Percentiles rank a stretch among this genome's conserved stretches.
These are phyloP conservation scores for Taphrina sp. DNA, from an alignment of 1,139 yeast genomes.

Conservation along the genomic window DNA sequence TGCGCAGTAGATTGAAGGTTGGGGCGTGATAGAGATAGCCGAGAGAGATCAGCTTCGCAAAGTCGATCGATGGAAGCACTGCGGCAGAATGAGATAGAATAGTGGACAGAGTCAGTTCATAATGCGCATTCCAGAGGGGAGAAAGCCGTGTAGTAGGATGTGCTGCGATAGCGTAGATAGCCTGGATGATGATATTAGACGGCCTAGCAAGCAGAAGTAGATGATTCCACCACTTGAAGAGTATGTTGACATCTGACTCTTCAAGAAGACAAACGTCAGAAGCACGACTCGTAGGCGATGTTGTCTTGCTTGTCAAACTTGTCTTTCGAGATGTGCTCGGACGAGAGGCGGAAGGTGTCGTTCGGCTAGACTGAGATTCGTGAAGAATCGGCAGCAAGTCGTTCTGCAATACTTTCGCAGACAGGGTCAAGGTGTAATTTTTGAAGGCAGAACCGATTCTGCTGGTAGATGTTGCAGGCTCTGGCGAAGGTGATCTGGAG, in stretches of 20 bases:
- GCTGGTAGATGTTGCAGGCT: constrained; percentile 1
- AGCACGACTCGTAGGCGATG: not conserved
- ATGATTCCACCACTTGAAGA: constrained; percentile 32
- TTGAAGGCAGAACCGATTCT: constrained; percentile 26
- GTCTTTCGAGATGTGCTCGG: not conserved
- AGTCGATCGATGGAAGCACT: constrained; percentile 7
- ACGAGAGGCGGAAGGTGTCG: not conserved
- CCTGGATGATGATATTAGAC: constrained; percentile 5
- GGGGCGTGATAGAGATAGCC: constrained; percentile 23
- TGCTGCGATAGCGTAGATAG: constrained; percentile 22
- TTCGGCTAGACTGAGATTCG: not conserved
- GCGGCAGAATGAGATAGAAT: constrained; percentile 1
- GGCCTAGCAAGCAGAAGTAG: constrained; percentile 20
- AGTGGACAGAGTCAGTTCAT: constrained; percentile 26
- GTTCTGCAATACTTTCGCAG: constrained; percentile 18
- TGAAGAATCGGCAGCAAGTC: constrained; percentile 16
- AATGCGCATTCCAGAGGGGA: constrained; percentile 25
- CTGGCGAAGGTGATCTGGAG: constrained; percentile 30
- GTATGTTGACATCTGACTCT: constrained; percentile 24
- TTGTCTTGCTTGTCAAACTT: not conserved
- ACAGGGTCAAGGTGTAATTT: constrained; percentile 6
- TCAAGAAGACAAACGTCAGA: constrained; percentile 9
- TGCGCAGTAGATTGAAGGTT: constrained; percentile 6
- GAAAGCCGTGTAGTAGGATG: constrained; percentile 18
- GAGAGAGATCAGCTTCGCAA: constrained; percentile 16